A percentile compares a stretch with the other conserved stretches of the same genome.
Conservation (phyloP, 495 filamentous ascomycete species). For the Talaromyces borbonicus region DNA sequence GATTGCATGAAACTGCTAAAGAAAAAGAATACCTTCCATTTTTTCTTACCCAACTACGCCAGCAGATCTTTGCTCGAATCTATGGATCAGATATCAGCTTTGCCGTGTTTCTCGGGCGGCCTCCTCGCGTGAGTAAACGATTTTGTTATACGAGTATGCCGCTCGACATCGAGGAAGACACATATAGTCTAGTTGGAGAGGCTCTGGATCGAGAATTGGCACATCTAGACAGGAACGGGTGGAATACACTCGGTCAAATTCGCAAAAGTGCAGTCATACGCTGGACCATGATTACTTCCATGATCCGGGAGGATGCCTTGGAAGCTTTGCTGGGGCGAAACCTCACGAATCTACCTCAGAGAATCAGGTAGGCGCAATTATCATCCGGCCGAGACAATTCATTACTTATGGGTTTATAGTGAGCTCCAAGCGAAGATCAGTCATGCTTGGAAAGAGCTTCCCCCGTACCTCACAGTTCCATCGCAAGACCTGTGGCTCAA, state of each 20-base stretch:
- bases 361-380: slow-evolving; percentile 2
- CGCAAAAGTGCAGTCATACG: slow-evolving; percentile 7
- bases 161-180: slow-evolving; percentile 6
- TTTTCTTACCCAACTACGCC: slow-evolving; percentile 29
- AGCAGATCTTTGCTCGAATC: slow-evolving; percentile 28
- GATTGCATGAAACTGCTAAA: slow-evolving; percentile 33
- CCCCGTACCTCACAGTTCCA: slow-evolving; percentile 3
- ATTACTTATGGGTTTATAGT: neutral
- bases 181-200: slow-evolving; percentile 2
- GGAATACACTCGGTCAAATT: slow-evolving; percentile 9
- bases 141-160: slow-evolving; percentile 19
- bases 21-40: slow-evolving; percentile 16
- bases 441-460: slow-evolving; percentile 8
- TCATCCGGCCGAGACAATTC: neutral
- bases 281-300: slow-evolving; percentile 7
- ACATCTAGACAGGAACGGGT: slow-evolving; percentile 5
- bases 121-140: slow-evolving; percentile 31
- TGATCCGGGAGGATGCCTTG: slow-evolving; percentile 6
- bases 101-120: slow-evolving; percentile 34
- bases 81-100: slow-evolving; percentile 39
- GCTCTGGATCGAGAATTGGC: slow-evolving; percentile 6
- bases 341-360: slow-evolving; percentile 6
- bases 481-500: slow-evolving; percentile 1
- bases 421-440: slow-evolving; percentile 5
- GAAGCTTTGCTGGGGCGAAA: slow-evolving; percentile 6